These are phyloP conservation scores for Kodamaea nitidulidarum DNA, from an alignment of 805 yeast species.

Conservation along the genomic window DNA sequence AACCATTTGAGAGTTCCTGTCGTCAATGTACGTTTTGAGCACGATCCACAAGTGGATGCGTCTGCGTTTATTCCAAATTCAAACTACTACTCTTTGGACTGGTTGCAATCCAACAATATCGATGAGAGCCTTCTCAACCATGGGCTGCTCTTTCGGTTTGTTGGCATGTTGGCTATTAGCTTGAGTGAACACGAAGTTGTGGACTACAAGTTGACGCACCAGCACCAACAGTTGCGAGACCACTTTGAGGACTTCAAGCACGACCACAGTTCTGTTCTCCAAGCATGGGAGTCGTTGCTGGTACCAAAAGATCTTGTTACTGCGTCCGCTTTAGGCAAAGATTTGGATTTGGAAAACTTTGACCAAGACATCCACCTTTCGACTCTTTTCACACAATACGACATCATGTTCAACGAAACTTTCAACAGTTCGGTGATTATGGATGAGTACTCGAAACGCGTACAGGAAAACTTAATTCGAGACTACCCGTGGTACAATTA, in stretches of 20 bases:
- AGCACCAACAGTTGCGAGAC: conserved; percentile 16
- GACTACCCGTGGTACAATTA: conserved; percentile 80
- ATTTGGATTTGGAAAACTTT: not conserved
- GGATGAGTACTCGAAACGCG: conserved; percentile 27
- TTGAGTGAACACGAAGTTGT: conserved; percentile 40
- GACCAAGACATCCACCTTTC: not conserved
- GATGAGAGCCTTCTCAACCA: conserved; percentile 29
- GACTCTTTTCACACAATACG: not conserved
- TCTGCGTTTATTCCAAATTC: conserved; percentile 32
- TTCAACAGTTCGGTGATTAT: not conserved
- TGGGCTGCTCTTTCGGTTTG: conserved; percentile 31
- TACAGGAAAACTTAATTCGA: conserved; percentile 48
- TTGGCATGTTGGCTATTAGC: conserved; percentile 34
- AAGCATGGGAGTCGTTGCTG: not conserved
- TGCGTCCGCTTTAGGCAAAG: not conserved
- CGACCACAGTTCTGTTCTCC: not conserved
- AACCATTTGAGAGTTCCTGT: conserved; percentile 27
- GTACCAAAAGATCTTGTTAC: not conserved
- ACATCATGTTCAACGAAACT: not conserved
- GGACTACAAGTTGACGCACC: conserved; percentile 21
- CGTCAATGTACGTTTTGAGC: conserved; percentile 30
- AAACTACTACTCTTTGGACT: conserved; percentile 29
- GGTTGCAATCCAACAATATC: conserved; percentile 25
- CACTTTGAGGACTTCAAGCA: conserved; percentile 17
- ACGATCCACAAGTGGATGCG: conserved; percentile 25